Base-by-base conservation (phyloP, 805 yeast genomes). In the Maudiozyma saulgeensis region DNA sequence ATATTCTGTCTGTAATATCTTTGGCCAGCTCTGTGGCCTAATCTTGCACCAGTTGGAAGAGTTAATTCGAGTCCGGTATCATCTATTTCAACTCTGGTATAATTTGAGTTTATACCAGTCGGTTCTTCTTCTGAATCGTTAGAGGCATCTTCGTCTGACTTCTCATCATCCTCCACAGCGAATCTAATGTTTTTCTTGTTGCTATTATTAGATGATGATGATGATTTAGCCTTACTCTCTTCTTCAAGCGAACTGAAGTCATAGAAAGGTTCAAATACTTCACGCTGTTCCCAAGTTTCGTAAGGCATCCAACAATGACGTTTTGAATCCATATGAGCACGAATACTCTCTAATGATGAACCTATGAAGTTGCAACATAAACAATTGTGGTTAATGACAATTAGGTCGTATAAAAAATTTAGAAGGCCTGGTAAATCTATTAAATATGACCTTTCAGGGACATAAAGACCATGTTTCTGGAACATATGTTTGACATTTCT, bases 241-340 rank as follows among this genome's bases (percentile, higher is more conserved):
- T 68, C 74, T 58, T 81, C 81, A 1, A 89, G 73, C 0, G 87
- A 75, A 3, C 82, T 72, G 68, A 87, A 90, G 63, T 91, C 96
- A 63, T 93, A 93, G 61, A 84, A 93, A 40, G 80, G 83, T 0
- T 89, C 77, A 42, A 91, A 74, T 60, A 82, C 84, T 44, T 81
- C 75, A 60, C 81, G 81, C 60, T 93, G 95, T 50, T 82, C 83
- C 48, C 80, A 83, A 0, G 80, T 68, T 59, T 93, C 98, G 67
- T 85, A 93, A 0, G 98, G 97, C 52, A 93, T 76, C 61, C 80
- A 78, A 70, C 91, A 84, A 66, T 93, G 99, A 50, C 88, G 80
- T 67, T 93, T 93, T 8, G 84, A 76, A 4, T 74, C 58, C 85
- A 88, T 83, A 66, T 93, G 99, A 41, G 87, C 93, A 56, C 96